Evolutionary conservation across 2,329 filamentous ascomycete genomes (phyloP).

Genomic region (Colletotrichum abscissum): DNA sequence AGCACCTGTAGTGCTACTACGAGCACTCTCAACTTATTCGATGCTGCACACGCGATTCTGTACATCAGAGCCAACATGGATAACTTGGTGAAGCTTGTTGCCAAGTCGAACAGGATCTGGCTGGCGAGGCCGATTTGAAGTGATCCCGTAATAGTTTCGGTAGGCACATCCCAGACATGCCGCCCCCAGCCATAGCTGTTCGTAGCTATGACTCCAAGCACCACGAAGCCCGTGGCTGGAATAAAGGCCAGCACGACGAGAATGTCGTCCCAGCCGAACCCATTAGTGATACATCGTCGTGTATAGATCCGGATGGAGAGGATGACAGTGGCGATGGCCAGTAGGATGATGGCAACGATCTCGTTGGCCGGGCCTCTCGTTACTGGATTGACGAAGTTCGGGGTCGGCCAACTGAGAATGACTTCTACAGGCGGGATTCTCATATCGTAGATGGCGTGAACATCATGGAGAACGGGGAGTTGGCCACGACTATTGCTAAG

Average conservation of each 20-base stretch:
- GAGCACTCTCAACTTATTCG: conserved; percentile 43
- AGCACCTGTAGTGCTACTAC: conserved; percentile 44
- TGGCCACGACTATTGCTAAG: neutral
- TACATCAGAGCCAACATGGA: conserved; percentile 54
- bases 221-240: conserved; percentile 46
- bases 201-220: conserved; percentile 43
- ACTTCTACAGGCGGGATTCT: conserved; percentile 37
- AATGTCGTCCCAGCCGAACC: conserved; percentile 49
- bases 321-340: conserved; percentile 43
- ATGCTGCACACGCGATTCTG: conserved; percentile 47
- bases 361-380: conserved; percentile 43
- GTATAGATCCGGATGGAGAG: conserved; percentile 49
- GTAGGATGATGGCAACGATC: conserved; percentile 42
- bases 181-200: conserved; percentile 43
- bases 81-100: conserved; percentile 52
- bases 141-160: conserved; percentile 36
- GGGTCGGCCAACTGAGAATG: conserved; percentile 44
- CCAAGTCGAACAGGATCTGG: conserved; percentile 49
- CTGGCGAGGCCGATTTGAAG: conserved; percentile 46
- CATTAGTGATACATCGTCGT: conserved; percentile 46
- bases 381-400: conserved; percentile 46
- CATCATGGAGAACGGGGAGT: conserved; percentile 13
- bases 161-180: conserved; percentile 48
- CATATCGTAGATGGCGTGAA: conserved; percentile 34
- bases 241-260: conserved; percentile 51